Base-by-base conservation (phyloP, 805 yeast genomes). In the Candida sithepensis region DNA sequence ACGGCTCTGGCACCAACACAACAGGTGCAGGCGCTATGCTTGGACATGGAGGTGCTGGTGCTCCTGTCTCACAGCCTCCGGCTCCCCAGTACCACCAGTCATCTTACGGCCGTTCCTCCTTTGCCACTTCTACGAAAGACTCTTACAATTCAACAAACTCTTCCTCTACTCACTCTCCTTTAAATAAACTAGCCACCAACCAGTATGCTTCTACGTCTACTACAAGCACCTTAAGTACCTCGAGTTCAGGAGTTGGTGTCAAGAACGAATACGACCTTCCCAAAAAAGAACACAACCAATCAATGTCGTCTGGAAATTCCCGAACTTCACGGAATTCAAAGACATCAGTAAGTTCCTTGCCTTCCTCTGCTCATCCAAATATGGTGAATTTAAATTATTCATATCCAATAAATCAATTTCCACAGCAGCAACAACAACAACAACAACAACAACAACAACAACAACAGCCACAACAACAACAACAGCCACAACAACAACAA, bases 401-500 rank as follows among this genome's bases (percentile, higher is more conserved):
- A 2, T 39, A 39, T 18, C 46, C 46, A 16, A 16, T 43, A 10
- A 28, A 38, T 28, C 48, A 47, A 18, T 38, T 42, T 12, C 47
- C 48, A 8, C 47, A 42, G 33, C 30, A 43, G 26, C 52, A 46
- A 30, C 28, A 41, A 12, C 51, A 30, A 14, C 45, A 44, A 20
- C 55, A 48, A 30, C 54, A 46, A 34, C 48, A 41, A 21, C 52
- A 43, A 19, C 57, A 49, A 39, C 58, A 42, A n/a, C 53, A 44
- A 39, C 60, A 50, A 47, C 53, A 49, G 33, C 55, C 50, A 12
- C 58, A 52, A 20, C 59, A 50, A 40, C 51, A 48, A n/a, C 45
- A 21, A 19, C 42, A 37, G 19, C 24, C 24, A 12, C 45, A 48
- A 20, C 34, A 20, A 13, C 47, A 36, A 24, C 41, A 37, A 22